Conservation (phyloP, 2,329 filamentous ascomycete species). For the Fusarium irregulare region DNA sequence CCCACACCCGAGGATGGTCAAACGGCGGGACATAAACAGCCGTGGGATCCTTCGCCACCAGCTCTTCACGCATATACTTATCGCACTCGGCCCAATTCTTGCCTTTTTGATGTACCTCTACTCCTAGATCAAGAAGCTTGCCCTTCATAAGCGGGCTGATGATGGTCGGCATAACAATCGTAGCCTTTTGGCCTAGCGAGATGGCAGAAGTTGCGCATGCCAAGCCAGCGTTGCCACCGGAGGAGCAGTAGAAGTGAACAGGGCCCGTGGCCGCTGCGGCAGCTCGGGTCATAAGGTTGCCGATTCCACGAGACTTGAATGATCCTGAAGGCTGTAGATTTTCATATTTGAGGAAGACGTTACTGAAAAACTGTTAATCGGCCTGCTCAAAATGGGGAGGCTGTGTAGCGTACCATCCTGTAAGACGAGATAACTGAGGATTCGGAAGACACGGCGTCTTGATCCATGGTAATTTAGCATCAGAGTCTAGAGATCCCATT, state of each 20-base stretch:
- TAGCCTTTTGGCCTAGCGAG: constrained; percentile 72
- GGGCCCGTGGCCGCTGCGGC: constrained; percentile 48
- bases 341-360: constrained; percentile 87
- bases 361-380: constrained; percentile 54
- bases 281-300: constrained; percentile 70
- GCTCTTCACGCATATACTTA: constrained; percentile 67
- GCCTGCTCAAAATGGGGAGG: constrained; percentile 8
- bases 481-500: constrained; percentile 57
- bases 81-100: constrained; percentile 77
- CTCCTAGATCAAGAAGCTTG: constrained; percentile 76
- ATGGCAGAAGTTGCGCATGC: constrained; percentile 80
- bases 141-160: constrained; percentile 77
- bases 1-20: constrained; percentile 75
- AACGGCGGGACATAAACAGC: constrained; percentile 77
- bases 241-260: constrained; percentile 81
- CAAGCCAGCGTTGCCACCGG: constrained; percentile 86
- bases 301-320: constrained; percentile 86
- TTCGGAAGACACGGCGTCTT: constrained; percentile 78
- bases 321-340: constrained; percentile 86
- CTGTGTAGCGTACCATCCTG: constrained; percentile 71
- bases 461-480: constrained; percentile 69
- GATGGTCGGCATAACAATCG: constrained; percentile 77
- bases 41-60: constrained; percentile 63
- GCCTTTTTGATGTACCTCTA: constrained; percentile 75
- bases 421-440: constrained; percentile 71